Percentiles rank a stretch among this genome's conserved stretches.
Evolutionary conservation across 2,329 filamentous ascomycete genomes (phyloP).

Genomic region (Fusarium sororula): DNA sequence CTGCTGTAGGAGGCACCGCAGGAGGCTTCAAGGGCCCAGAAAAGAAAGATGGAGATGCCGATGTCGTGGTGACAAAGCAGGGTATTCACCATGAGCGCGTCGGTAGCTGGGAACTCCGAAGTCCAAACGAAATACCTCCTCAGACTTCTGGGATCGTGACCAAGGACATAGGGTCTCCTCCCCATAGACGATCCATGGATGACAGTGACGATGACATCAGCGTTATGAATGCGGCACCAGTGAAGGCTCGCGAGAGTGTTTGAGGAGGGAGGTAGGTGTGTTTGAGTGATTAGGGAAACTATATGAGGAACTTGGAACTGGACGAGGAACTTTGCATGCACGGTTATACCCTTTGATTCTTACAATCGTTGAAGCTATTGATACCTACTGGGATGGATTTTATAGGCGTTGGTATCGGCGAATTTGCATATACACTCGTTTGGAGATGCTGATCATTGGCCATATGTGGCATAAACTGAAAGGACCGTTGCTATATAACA

Average conservation of each 20-base stretch:
- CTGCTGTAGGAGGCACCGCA: conserved; percentile 42
- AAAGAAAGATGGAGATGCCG: conserved; percentile 56
- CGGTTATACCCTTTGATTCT: conserved; percentile 39
- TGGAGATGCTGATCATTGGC: not conserved
- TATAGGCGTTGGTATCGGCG: conserved; percentile 25
- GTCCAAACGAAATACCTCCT: conserved; percentile 13
- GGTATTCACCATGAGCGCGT: conserved; percentile 56
- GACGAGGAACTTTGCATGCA: not conserved
- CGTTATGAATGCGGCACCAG: conserved; percentile 48
- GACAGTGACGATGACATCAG: conserved; percentile 49
- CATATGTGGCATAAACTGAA: not conserved
- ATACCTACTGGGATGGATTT: conserved; percentile 7
- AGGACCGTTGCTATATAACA: not conserved
- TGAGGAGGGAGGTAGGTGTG: conserved; percentile 28
- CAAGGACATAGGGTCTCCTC: conserved; percentile 32
- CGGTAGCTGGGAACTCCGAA: conserved; percentile 60
- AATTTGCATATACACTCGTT: conserved; percentile 15
- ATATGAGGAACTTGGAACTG: not conserved
- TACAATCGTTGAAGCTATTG: conserved; percentile 24
- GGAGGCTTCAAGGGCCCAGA: conserved; percentile 57
- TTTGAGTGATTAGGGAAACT: not conserved
- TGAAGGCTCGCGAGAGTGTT: conserved; percentile 52
- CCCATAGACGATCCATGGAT: conserved; percentile 33
- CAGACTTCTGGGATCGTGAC: conserved; percentile 38
- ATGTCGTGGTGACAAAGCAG: conserved; percentile 51